These are phyloP conservation scores for Neoconidiobolus thromboides DNA, from an alignment of 371 early-diverging fungal species.

Conservation along the genomic window DNA sequence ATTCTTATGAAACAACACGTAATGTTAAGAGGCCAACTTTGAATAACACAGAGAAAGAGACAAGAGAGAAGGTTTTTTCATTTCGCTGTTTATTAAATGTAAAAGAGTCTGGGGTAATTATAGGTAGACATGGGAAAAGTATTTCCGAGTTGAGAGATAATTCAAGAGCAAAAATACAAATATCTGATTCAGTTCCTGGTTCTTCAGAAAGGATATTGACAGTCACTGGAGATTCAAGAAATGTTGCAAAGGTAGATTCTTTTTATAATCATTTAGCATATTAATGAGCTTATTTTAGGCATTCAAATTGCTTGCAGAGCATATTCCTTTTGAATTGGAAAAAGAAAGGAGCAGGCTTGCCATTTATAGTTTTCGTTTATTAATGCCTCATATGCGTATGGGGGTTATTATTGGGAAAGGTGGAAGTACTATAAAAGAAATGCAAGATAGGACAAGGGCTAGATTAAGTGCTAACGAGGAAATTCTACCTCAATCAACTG, in stretches of 20 bases:
- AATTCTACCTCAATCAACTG: constrained; percentile 47
- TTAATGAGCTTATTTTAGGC: background rate
- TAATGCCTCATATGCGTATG: constrained; percentile 57
- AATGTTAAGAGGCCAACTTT: background rate
- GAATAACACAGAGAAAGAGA: background rate
- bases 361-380: constrained; percentile 33
- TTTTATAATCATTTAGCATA: background rate
- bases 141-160: constrained; percentile 61
- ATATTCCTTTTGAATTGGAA: background rate
- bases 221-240: constrained; percentile 51
- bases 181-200: constrained; percentile 68
- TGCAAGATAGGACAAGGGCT: constrained; percentile 65
- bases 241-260: constrained; percentile 38
- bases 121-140: constrained; percentile 76
- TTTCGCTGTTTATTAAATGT: constrained; percentile 71
- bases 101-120: constrained; percentile 85
- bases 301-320: background rate
- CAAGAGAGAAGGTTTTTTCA: constrained; percentile 19
- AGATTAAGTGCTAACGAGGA: constrained; percentile 65
- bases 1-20: background rate
- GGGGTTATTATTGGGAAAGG: constrained; percentile 84
- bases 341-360: background rate
- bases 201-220: constrained; percentile 73
- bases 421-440: constrained; percentile 73
- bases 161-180: constrained; percentile 66